A percentile compares a stretch with the other conserved stretches of the same genome.
Conservation (phyloP, 176 grass and related monocot species). For the Eleusine indica region DNA sequence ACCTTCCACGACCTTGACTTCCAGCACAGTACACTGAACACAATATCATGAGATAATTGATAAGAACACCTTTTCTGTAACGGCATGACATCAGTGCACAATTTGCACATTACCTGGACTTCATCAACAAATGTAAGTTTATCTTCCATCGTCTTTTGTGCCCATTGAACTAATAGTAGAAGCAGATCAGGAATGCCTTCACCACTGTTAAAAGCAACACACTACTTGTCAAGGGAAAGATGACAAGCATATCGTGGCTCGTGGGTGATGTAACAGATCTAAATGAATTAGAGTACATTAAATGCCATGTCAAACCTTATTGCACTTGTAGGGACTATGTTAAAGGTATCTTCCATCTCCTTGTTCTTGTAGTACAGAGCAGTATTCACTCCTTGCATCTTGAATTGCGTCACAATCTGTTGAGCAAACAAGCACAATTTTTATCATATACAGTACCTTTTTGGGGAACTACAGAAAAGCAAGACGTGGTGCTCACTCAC, state of each 20-base stretch:
- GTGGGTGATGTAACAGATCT: conserved; percentile 3
- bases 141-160: conserved; percentile 92
- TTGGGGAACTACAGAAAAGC: not conserved
- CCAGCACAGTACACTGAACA: conserved; percentile 90
- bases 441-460: not conserved
- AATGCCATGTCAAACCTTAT: conserved; percentile 55
- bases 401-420: conserved; percentile 86
- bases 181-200: conserved; percentile 98
- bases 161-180: conserved; percentile 86
- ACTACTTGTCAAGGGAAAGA: conserved; percentile 17
- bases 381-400: conserved; percentile 96
- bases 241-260: conserved; percentile 11
- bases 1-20: conserved; percentile 96
- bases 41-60: conserved; percentile 23
- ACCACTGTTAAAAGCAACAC: conserved; percentile 49
- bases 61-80: conserved; percentile 12
- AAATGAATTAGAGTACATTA: conserved; percentile 14
- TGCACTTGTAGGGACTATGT: conserved; percentile 97
- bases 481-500: conserved; percentile 45
- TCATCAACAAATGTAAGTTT: conserved; percentile 93
- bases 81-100: conserved; percentile 13
- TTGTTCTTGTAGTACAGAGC: conserved; percentile 95
- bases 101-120: conserved; percentile 70
- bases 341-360: conserved; percentile 88
- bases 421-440: conserved; percentile 27